Base-by-base conservation (phyloP, 176 grass and related monocot species). In the Bothriochloa decipiens region DNA sequence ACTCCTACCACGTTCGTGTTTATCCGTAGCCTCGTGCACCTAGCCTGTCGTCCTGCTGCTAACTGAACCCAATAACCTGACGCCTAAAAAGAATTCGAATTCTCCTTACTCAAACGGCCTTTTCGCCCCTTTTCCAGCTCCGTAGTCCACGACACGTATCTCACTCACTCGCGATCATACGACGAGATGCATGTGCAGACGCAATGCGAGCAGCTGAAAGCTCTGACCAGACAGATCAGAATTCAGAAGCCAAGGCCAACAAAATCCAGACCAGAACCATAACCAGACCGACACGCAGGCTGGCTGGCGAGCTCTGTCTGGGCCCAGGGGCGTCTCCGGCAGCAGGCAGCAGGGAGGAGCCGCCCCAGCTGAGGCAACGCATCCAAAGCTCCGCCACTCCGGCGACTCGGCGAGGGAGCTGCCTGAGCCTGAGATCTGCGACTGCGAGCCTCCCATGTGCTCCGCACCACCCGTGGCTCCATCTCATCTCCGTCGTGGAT, bases 191-290 rank as follows among this genome's bases (percentile, higher is more conserved):
- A 73, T 49, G 8, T 28, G 23, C 42, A 74, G 27, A 33, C 18
- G 41, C 3, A 5, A 9, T 39, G 42, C 12, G 6, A 37, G 70
- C 28, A 17, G 62, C 12, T 22, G 13, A 84, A 76, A 74, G 58
- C 29, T 68, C 37, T 70, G 71, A 82, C 3, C 64, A 63, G 72
- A 87, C 79, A 82, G 79, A 42, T 87, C 78, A 76, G 71, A 61
- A 25, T 49, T 49, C 53, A 58, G 20, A 58, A 8, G 6, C 62
- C 71, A n/a, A 82, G 26, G 35, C 62, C 62, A 70, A 76, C 62
- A 77, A 82, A 82, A 62, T 14, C 10, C 22, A 49, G 60, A 90
- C 25, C 61, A 5, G 10, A 3, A 62, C n/a, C 58, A 1, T 3
- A 9, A 26, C n/a, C 58, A 1, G 58, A 62, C 74, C 74, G 68